A percentile compares a stretch with the other conserved stretches of the same genome.
phyloP scores from a whole-genome alignment of 1,139 yeast species.

The Entelexis paramagnoliae region DNA sequence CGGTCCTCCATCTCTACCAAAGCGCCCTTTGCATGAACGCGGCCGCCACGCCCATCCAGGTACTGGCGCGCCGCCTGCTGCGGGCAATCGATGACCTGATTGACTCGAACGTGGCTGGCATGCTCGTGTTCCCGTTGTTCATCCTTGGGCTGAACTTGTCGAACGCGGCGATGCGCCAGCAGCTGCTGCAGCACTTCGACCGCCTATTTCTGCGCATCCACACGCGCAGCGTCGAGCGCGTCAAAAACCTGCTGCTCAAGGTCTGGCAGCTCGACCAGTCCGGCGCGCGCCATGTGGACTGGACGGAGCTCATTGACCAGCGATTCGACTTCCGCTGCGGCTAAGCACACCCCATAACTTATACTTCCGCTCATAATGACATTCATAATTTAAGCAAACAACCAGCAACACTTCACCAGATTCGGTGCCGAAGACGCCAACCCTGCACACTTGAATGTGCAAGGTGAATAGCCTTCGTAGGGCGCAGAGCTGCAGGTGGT shows the following conservation, averaged over 20 bases:
- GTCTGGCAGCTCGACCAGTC: slow-evolving; percentile 44
- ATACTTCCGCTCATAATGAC: too few relatives aligned
- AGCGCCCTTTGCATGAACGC: slow-evolving; percentile 53
- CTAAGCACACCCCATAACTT: neutral
- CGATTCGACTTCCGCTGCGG: slow-evolving; percentile 31
- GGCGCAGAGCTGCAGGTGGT: too few relatives aligned
- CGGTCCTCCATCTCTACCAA: slow-evolving; percentile 57
- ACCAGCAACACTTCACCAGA: too few relatives aligned
- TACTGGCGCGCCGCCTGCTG: slow-evolving; percentile 45
- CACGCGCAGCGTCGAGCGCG: slow-evolving; percentile 56
- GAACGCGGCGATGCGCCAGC: slow-evolving; percentile 36
- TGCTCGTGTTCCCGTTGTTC: slow-evolving; percentile 64
- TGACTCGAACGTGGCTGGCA: slow-evolving; percentile 59
- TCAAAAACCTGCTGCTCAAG: slow-evolving; percentile 48
- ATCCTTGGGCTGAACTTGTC: slow-evolving; percentile 66
- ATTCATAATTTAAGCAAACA: too few relatives aligned
- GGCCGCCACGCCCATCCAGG: slow-evolving; percentile 53
- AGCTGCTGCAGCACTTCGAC: slow-evolving; percentile 46
- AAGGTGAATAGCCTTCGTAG: too few relatives aligned
- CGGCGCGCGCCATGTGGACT: slow-evolving; percentile 46
- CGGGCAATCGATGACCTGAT: slow-evolving; percentile 52
- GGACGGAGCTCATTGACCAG: slow-evolving; percentile 56
- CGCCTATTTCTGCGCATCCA: slow-evolving; percentile 51
- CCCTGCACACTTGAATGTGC: too few relatives aligned
- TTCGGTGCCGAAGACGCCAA: too few relatives aligned